Evolutionary conservation across 2,329 filamentous ascomycete genomes (phyloP).

Genomic region (Kalmusia sp.): DNA sequence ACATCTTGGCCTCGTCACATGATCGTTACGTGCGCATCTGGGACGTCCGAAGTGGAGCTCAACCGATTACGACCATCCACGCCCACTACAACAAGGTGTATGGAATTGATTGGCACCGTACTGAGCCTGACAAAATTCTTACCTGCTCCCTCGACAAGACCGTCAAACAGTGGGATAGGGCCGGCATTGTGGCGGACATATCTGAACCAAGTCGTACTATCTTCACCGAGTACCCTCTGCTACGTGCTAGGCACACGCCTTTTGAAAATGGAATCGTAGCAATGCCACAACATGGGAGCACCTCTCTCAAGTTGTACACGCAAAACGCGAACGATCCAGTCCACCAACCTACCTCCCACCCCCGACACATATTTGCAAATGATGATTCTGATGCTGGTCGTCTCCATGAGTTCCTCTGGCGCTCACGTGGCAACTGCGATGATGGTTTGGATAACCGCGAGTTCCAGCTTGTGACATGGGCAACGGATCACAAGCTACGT

Average conservation of each 20-base stretch:
- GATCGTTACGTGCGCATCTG: constrained; percentile 87
- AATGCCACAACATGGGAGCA: constrained; percentile 90
- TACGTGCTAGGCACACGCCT: constrained; percentile 88
- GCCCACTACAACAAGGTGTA: constrained; percentile 95
- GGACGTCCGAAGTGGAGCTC: constrained; percentile 82
- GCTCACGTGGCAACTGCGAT: constrained; percentile 71
- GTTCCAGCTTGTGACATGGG: constrained; percentile 94
- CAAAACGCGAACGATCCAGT: constrained; percentile 53
- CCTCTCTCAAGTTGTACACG: constrained; percentile 85
- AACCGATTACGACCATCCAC: constrained; percentile 81
- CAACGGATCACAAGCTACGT: constrained; percentile 81
- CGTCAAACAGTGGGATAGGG: constrained; percentile 93
- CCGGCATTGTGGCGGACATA: constrained; percentile 58
- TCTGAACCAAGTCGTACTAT: constrained; percentile 66
- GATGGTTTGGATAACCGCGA: constrained; percentile 82
- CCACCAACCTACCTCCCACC: constrained; percentile 39
- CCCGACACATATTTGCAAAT: constrained; percentile 60
- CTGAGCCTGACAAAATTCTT: constrained; percentile 72
- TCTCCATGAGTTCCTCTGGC: constrained; percentile 92
- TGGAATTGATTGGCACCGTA: constrained; percentile 92
- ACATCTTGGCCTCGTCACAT: constrained; percentile 89
- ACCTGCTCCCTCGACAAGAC: constrained; percentile 92
- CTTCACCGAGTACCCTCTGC: constrained; percentile 83
- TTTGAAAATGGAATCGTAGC: constrained; percentile 86
- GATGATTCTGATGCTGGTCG: constrained; percentile 61